Evolutionary conservation across 306 rosid genomes (phyloP).

Genomic region (Purshia tridentata): DNA sequence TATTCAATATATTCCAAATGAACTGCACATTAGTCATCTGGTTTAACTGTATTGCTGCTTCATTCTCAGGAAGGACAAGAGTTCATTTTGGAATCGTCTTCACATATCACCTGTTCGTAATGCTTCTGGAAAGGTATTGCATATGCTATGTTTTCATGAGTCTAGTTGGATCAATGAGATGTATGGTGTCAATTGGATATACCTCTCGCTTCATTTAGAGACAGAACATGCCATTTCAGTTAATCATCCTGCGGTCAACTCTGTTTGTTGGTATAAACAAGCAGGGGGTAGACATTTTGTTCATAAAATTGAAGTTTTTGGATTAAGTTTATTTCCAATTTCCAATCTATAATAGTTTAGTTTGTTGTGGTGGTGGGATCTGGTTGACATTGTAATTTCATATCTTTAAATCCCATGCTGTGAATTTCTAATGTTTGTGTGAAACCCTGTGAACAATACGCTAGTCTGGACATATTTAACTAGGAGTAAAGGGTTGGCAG

Average conservation of each 20-base stretch:
- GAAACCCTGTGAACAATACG: neutral
- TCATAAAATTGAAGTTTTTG: neutral
- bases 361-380: neutral
- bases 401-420: neutral
- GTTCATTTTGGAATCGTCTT: conserved; percentile 92
- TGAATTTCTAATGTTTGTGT: neutral
- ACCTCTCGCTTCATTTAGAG: conserved; percentile 6
- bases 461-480: neutral
- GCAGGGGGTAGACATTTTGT: neutral
- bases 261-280: conserved; percentile 1
- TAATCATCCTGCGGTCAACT: neutral
- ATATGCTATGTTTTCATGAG: conserved; percentile 10
- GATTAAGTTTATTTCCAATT: neutral
- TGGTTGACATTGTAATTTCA: neutral
- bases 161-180: conserved; percentile 6
- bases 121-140: conserved; percentile 87
- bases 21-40: conserved; percentile 28
- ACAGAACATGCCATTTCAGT: neutral
- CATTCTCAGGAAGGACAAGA: conserved; percentile 72
- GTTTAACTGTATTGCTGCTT: conserved; percentile 26
- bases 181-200: neutral
- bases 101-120: conserved; percentile 83
- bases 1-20: conserved; percentile 24
- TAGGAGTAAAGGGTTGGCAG: neutral
- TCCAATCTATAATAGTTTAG: neutral